These are phyloP conservation scores for Phytophthora tubulina DNA, from an alignment of 352 stramenopile species.

Conservation along the genomic window DNA sequence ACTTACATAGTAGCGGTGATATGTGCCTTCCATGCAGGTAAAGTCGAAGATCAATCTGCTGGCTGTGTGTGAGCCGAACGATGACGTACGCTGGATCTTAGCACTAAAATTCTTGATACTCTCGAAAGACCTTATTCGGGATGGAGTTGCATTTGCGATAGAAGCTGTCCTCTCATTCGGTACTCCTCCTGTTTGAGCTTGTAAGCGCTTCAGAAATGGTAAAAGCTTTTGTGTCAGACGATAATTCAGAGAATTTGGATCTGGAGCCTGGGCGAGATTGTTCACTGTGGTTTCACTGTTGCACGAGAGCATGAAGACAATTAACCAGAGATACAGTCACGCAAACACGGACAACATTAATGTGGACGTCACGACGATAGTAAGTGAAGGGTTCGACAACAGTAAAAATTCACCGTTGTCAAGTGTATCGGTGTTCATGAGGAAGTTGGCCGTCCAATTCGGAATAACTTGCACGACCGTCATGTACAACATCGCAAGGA, in stretches of 20 bases:
- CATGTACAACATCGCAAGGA: constrained; percentile 45
- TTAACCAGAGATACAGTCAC: constrained; percentile 45
- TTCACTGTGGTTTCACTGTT: constrained; percentile 31
- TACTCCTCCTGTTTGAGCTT: constrained; percentile 11
- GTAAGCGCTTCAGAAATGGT: constrained; percentile 27
- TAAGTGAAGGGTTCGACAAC: constrained; percentile 41
- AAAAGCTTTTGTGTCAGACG: constrained; percentile 27
- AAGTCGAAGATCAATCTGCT: constrained; percentile 42
- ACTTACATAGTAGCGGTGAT: constrained; percentile 56
- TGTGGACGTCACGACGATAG: constrained; percentile 43
- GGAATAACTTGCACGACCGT: constrained; percentile 59
- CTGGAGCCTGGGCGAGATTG: constrained; percentile 27
- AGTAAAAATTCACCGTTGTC: constrained; percentile 65
- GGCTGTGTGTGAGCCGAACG: constrained; percentile 20
- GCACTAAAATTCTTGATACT: constrained; percentile 17
- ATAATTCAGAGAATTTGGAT: constrained; percentile 29
- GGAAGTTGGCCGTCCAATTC: constrained; percentile 48
- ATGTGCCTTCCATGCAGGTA: constrained; percentile 45
- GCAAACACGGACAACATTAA: constrained; percentile 45
- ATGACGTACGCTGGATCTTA: constrained; percentile 21
- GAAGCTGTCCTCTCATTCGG: neutral
- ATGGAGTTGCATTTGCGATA: neutral
- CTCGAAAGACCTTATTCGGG: constrained; percentile 15
- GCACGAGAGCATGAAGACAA: constrained; percentile 50
- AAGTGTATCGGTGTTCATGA: constrained; percentile 52